Conservation (phyloP, 495 filamentous ascomycete genomes). For the Evernia prunastri region DNA sequence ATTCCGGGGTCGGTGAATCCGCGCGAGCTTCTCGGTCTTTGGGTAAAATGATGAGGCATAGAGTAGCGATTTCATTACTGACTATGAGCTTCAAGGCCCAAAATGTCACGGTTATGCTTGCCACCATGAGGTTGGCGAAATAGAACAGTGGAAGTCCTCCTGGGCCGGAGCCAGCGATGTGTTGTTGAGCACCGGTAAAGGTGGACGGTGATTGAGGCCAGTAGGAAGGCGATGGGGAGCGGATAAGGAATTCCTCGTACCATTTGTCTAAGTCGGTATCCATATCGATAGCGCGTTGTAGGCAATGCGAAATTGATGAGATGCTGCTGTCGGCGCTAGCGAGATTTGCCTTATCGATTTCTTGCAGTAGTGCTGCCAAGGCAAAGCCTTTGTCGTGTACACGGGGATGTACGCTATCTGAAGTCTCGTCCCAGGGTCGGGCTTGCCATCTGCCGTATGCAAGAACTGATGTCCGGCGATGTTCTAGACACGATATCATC, state of each 20-base stretch:
- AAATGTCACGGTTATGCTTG: background rate
- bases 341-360: background rate
- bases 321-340: background rate
- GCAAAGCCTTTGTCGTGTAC: constrained; percentile 11
- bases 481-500: constrained; percentile 10
- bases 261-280: background rate
- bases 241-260: constrained; percentile 3
- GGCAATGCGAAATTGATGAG: background rate
- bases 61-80: background rate
- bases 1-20: too few relatives aligned
- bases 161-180: background rate
- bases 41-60: background rate
- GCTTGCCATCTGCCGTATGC: background rate
- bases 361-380: constrained; percentile 2
- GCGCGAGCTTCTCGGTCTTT: background rate
- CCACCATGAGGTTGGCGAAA: background rate
- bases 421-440: background rate
- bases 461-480: constrained; percentile 5
- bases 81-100: constrained; percentile 5
- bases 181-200: background rate
- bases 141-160: background rate
- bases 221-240: constrained; percentile 10
- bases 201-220: background rate
- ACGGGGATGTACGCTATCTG: background rate
- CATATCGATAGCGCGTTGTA: background rate